phyloP scores from a whole-genome alignment of 257 asterid genomes.

The Fraxinus cuspidata region DNA sequence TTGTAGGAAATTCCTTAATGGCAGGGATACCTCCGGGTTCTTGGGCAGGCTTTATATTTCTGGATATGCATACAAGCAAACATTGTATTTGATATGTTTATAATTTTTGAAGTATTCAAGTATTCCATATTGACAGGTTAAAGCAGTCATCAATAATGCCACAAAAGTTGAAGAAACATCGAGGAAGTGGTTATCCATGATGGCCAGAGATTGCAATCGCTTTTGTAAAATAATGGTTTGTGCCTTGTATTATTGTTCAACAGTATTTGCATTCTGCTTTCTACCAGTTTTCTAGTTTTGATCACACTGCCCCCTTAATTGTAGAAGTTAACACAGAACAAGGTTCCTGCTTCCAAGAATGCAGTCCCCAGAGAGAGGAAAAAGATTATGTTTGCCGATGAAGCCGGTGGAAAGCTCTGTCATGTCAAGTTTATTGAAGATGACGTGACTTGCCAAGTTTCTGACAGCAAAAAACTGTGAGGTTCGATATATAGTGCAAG shows the following conservation, averaged over 20 bases:
- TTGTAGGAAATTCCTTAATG: not conserved
- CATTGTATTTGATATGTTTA: constrained; percentile 2
- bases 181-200: constrained; percentile 69
- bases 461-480: constrained; percentile 32
- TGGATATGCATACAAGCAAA: constrained; percentile 18
- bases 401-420: constrained; percentile 82
- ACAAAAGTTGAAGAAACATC: constrained; percentile 67
- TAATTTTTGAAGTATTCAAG: constrained; percentile 11
- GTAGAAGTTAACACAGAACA: constrained; percentile 61
- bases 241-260: constrained; percentile 20
- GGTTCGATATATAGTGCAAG: constrained; percentile 15
- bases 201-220: constrained; percentile 91
- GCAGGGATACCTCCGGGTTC: not conserved
- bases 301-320: constrained; percentile 15
- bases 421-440: constrained; percentile 58
- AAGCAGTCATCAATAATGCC: constrained; percentile 57
- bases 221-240: constrained; percentile 92
- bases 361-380: constrained; percentile 43
- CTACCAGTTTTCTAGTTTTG: constrained; percentile 21
- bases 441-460: constrained; percentile 32
- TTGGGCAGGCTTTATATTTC: constrained; percentile 19
- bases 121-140: constrained; percentile 52
- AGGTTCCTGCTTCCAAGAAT: constrained; percentile 32
- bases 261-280: constrained; percentile 2
- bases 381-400: constrained; percentile 83